These are phyloP conservation scores for Capsella rubella DNA, from an alignment of 441 rosid genomes.

Conservation along the genomic window DNA sequence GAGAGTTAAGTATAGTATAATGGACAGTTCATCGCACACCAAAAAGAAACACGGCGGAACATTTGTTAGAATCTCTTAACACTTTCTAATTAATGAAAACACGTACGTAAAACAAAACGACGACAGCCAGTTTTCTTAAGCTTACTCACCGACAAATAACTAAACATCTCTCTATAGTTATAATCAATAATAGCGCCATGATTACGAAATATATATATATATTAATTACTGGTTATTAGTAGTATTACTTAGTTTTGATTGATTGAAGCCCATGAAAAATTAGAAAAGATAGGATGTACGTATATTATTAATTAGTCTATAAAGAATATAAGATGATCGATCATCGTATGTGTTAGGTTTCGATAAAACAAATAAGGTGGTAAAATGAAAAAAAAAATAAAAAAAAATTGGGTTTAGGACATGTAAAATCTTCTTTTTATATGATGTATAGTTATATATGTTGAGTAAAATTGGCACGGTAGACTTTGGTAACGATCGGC, in stretches of 20 bases:
- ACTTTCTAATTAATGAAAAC: constrained; percentile 4
- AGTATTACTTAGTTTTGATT: constrained; percentile 11
- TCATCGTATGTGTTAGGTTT: neutral
- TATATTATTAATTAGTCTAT: too few relatives aligned
- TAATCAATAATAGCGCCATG: constrained; percentile 18
- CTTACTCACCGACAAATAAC: constrained; percentile 32
- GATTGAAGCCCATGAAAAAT: neutral
- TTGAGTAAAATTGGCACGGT: neutral
- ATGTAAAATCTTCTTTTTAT: neutral
- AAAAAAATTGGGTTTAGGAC: neutral
- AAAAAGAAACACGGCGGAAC: constrained; percentile 19
- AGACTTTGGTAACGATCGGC: constrained; percentile 20
- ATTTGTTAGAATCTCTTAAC: constrained; percentile 31
- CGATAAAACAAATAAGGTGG: neutral
- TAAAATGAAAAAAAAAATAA: neutral
- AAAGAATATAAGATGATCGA: too few relatives aligned
- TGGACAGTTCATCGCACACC: constrained; percentile 32
- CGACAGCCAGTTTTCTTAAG: constrained; percentile 21
- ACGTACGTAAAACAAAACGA: constrained; percentile 24
- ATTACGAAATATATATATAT: neutral
- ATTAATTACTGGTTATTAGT: neutral
- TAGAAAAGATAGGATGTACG: neutral
- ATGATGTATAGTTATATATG: neutral
- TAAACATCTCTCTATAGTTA: neutral
- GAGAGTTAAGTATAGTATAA: neutral